A percentile compares a stretch with the other conserved stretches of the same genome.
These are phyloP conservation scores for Venturia oleaginea DNA, from an alignment of 2,329 filamentous ascomycete genomes.

Conservation along the genomic window DNA sequence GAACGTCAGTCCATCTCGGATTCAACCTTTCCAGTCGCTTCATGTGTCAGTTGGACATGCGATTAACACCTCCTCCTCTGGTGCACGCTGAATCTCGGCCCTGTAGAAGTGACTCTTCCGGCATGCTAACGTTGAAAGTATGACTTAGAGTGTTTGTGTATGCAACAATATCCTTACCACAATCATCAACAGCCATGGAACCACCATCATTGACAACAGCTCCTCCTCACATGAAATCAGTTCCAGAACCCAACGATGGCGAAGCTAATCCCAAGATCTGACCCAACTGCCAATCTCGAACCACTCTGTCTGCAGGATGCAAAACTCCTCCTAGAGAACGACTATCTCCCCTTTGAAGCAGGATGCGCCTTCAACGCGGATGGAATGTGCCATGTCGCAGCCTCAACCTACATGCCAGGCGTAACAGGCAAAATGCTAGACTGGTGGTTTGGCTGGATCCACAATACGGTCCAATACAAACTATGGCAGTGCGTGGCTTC, in stretches of 20 bases:
- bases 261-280: not conserved
- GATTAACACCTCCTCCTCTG: too few species aligned
- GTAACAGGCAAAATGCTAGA: slow-evolving; percentile 15
- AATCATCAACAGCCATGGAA: not conserved
- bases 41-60: too few species aligned
- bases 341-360: slow-evolving; percentile 15
- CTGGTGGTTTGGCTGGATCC: slow-evolving; percentile 17
- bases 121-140: not conserved
- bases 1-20: not conserved
- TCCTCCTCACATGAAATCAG: not conserved
- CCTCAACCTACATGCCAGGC: slow-evolving; percentile 16
- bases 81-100: not conserved
- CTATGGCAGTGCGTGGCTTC: not conserved
- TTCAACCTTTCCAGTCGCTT: too few species aligned
- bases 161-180: not conserved
- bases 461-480: not conserved
- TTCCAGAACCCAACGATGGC: slow-evolving; percentile 12
- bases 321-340: slow-evolving; percentile 4
- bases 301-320: slow-evolving; percentile 9
- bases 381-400: slow-evolving; percentile 16
- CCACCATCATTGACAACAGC: not conserved
- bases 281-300: not conserved
- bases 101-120: not conserved
- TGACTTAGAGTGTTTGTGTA: not conserved
- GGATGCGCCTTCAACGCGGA: slow-evolving; percentile 14